phyloP scores from a whole-genome alignment of 2,329 filamentous ascomycete genomes.

The Fusarium abutilonis region DNA sequence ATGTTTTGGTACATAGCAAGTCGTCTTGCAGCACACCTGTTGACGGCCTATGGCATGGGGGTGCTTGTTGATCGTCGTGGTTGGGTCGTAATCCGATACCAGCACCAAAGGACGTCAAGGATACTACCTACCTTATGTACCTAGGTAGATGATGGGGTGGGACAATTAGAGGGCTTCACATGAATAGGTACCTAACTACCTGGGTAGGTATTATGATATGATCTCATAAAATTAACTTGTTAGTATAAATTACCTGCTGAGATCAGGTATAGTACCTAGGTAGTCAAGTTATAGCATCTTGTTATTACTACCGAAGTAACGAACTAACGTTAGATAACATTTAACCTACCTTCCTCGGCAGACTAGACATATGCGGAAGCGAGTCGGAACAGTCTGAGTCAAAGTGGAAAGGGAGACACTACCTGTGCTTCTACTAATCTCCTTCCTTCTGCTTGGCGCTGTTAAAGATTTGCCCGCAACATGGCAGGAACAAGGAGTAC shows the following conservation, averaged over 20 bases:
- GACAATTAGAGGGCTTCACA: background rate
- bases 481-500: constrained; percentile 9
- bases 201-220: no score
- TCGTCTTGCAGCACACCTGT: constrained; percentile 1
- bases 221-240: no score
- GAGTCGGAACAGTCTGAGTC: constrained; percentile 2
- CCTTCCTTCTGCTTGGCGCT: constrained; percentile 1
- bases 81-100: constrained; percentile 39
- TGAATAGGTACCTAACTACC: no score
- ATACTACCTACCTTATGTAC: no score
- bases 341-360: background rate
- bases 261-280: no score
- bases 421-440: background rate
- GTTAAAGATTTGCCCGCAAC: background rate
- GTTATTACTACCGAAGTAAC: no score
- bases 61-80: constrained; percentile 31
- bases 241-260: no score
- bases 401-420: constrained; percentile 7
- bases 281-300: background rate
- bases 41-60: constrained; percentile 12
- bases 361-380: background rate
- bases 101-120: constrained; percentile 27
- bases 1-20: background rate
- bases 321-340: no score
- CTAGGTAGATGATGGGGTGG: constrained; percentile 25